Base-by-base conservation (phyloP, 2,329 filamentous ascomycete genomes). In the Escovopsis weberi region DNA sequence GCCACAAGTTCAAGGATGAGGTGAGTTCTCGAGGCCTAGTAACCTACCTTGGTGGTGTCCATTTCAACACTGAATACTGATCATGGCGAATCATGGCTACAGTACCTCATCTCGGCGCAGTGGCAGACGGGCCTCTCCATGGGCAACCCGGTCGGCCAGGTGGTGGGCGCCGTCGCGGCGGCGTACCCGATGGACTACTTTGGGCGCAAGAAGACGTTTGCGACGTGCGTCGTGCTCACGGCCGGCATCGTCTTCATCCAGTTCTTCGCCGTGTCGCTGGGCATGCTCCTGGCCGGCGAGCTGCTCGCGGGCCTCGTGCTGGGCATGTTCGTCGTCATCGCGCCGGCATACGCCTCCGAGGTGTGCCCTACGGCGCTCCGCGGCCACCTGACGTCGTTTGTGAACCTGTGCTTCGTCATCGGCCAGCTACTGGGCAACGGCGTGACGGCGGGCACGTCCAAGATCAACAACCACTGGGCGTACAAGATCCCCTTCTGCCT, bases 111-210 rank as follows among this genome's bases (percentile, higher is more conserved):
- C 39, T 42, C 51, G 34, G 67, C 67, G 0, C 51, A 63, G 1
- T 70, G 67, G 67, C 67, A 70, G 46, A 67, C 62, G 0, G 65
- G 60, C 9, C 55, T 70, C 1, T 64, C 61, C 2, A 68, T 75
- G 61, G 73, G 72, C 10, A 74, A 69, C 48, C 72, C 72, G 1
- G 61, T 76, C 23, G 74, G 74, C 1, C 72, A 76, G 51, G 68
- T 76, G 7, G 54, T 75, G 23, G 73, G 73, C 26, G 72, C 72
- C 10, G 59, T 78, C 12, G 57, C 63, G 15, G 67, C 65, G 8
- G 65, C 63, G 1, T 68, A 68, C 39, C 67, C 66, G 0, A 64
- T 70, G 56, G 47, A 53, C 10, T 40, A 43, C 11, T 53, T 50
- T 33, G 53, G 53, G 0, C 51, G 51, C 18, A 49, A 72, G 15